A percentile compares a stretch with the other conserved stretches of the same genome.
Evolutionary conservation across 2,329 filamentous ascomycete genomes (phyloP).

Genomic region (Gnomoniopsis sp.): DNA sequence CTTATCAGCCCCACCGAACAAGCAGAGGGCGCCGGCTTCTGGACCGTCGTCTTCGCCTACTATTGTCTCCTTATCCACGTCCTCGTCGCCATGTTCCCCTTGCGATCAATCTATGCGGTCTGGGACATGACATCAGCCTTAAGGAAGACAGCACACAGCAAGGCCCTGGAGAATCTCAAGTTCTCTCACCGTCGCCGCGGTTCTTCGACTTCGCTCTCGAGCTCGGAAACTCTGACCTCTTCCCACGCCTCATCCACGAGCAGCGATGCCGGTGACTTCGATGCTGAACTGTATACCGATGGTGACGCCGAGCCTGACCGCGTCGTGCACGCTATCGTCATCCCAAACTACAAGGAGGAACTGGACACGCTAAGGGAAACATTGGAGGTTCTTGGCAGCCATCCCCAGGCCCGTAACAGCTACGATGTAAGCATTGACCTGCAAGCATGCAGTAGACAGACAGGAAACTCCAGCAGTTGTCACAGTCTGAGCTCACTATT

Average conservation of each 20-base stretch:
- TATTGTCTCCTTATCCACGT: conserved; percentile 65
- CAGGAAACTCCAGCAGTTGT: not conserved
- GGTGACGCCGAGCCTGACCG: conserved; percentile 38
- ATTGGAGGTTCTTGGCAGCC: conserved; percentile 64
- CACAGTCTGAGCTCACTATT: not conserved
- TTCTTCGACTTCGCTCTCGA: conserved; percentile 53
- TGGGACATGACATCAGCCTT: conserved; percentile 53
- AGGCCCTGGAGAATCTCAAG: conserved; percentile 45
- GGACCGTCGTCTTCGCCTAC: conserved; percentile 56
- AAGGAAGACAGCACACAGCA: conserved; percentile 41
- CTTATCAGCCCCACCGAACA: conserved; percentile 28
- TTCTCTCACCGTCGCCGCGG: conserved; percentile 44
- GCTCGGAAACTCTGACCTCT: conserved; percentile 51
- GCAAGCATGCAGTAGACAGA: not conserved
- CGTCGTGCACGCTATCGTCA: conserved; percentile 63
- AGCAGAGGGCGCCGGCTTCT: conserved; percentile 42
- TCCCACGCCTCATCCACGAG: conserved; percentile 44
- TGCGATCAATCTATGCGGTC: conserved; percentile 60
- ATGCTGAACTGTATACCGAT: conserved; percentile 45
- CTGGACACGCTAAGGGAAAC: conserved; percentile 66
- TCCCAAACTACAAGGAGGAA: conserved; percentile 75
- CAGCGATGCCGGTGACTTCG: conserved; percentile 50
- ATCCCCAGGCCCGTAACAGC: conserved; percentile 57
- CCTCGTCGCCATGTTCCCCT: conserved; percentile 60
- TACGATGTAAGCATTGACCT: conserved; percentile 61